These are phyloP conservation scores for Rhododendron vialii DNA, from an alignment of 148 eudicot species.

Conservation along the genomic window DNA sequence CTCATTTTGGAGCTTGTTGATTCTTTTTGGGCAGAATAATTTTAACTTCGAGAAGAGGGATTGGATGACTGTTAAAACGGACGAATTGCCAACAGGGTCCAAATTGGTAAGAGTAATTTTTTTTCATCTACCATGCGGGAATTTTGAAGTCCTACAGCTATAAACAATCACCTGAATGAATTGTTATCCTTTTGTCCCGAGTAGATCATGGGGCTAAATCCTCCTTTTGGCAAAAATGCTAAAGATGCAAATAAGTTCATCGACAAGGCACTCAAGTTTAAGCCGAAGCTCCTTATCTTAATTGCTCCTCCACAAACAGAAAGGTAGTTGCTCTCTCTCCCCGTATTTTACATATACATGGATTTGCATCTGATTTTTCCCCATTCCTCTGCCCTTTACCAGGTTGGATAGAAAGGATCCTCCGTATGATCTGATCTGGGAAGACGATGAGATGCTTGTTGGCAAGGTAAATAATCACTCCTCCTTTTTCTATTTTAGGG, in stretches of 20 bases:
- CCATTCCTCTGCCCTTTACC: conserved; percentile 8
- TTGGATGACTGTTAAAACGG: conserved; percentile 41
- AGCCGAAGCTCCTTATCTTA: conserved; percentile 82
- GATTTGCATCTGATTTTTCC: background rate
- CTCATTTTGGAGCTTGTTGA: background rate
- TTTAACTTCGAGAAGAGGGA: conserved; percentile 51
- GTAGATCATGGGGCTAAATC: conserved; percentile 92
- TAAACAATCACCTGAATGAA: background rate
- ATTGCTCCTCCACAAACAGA: conserved; percentile 74
- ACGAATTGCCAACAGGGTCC: conserved; percentile 48
- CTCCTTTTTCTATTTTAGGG: background rate
- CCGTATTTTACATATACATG: background rate
- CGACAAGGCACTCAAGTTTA: conserved; percentile 71
- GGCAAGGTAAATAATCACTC: conserved; percentile 52
- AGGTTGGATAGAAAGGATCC: conserved; percentile 62
- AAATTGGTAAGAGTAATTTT: conserved; percentile 39
- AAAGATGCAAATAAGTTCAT: conserved; percentile 80
- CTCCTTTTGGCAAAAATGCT: conserved; percentile 83
- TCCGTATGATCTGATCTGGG: conserved; percentile 83
- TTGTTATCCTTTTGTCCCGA: conserved; percentile 6
- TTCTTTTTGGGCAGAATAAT: conserved; percentile 38
- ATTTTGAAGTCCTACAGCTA: background rate
- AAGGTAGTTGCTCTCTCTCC: conserved; percentile 34
- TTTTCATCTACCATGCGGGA: background rate
- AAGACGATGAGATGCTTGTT: conserved; percentile 60